phyloP scores from a whole-genome alignment of 768 basidiomycete species.

The Tephrocybe rancida region DNA sequence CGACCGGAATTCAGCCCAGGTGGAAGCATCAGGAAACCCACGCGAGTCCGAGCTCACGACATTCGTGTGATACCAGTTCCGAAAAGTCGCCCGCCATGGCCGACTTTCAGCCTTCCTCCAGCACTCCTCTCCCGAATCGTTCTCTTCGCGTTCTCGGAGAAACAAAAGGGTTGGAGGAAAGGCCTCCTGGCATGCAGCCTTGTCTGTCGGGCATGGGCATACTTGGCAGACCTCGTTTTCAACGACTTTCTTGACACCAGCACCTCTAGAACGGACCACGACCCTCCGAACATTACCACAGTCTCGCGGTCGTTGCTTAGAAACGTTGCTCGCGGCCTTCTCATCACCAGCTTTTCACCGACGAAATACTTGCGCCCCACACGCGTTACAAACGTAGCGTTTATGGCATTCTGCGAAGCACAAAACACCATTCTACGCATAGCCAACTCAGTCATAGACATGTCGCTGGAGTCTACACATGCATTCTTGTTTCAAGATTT shows the following conservation, averaged over 20 bases:
- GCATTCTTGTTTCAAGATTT: conserved; percentile 1
- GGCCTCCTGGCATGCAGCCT: conserved; percentile 10
- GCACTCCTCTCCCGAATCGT: conserved; percentile 5
- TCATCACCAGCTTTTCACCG: conserved; percentile 6
- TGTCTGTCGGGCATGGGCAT: conserved; percentile 12
- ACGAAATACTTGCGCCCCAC: neutral
- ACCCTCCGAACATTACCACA: conserved; percentile 2
- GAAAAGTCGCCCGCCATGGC: neutral
- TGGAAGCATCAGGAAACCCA: conserved; percentile 1
- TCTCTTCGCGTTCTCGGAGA: neutral
- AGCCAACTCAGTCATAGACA: neutral
- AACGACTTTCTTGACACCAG: neutral
- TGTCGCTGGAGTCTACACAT: conserved; percentile 4
- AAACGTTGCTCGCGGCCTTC: neutral
- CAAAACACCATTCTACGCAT: conserved; percentile 10
- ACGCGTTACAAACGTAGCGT: neutral
- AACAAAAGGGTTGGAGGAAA: conserved; percentile 12
- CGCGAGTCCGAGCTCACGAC: neutral
- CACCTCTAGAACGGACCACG: neutral
- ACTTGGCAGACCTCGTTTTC: conserved; percentile 12
- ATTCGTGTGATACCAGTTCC: conserved; percentile 7
- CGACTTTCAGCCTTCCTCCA: conserved; percentile 7
- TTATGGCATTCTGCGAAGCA: conserved; percentile 7
- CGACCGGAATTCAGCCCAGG: conserved; percentile 6
- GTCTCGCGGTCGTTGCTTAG: conserved; percentile 6